A percentile compares a stretch with the other conserved stretches of the same genome.
Conservation (phyloP, 1,284 basidiomycete species). For the Sparassis latifolia region DNA sequence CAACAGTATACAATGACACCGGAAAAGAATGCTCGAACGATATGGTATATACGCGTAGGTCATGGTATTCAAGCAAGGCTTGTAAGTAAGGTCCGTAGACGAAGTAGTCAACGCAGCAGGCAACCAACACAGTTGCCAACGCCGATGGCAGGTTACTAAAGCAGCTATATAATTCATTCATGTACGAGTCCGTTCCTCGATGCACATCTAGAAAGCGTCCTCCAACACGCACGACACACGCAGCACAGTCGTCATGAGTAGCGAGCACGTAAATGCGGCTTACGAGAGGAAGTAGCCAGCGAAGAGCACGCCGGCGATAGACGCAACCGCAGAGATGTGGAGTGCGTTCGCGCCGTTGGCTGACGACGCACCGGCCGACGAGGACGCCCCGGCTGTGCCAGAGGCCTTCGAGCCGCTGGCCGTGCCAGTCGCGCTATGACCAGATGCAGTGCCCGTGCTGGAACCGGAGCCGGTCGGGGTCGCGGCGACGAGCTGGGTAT, state of each 20-base stretch:
- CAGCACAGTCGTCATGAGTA: neutral
- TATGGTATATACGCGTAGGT: too few species aligned
- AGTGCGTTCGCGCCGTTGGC: slow-evolving; percentile 29
- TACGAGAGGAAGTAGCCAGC: slow-evolving; percentile 40
- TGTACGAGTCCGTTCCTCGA: too few species aligned
- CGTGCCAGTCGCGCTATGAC: slow-evolving; percentile 8
- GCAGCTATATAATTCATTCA: too few species aligned
- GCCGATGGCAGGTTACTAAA: too few species aligned
- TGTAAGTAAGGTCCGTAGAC: too few species aligned
- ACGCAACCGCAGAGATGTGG: slow-evolving; percentile 32
- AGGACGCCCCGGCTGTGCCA: slow-evolving; percentile 15
- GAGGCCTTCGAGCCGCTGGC: slow-evolving; percentile 9
- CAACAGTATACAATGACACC: too few species aligned
- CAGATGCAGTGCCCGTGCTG: slow-evolving; percentile 12
- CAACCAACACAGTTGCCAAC: too few species aligned
- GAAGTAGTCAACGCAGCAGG: too few species aligned
- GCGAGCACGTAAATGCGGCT: slow-evolving; percentile 6
- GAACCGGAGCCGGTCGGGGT: slow-evolving; percentile 24
- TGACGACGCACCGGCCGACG: slow-evolving; percentile 19
- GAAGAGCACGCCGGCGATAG: slow-evolving; percentile 34
- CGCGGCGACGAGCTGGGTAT: slow-evolving; percentile 27
- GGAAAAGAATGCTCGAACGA: too few species aligned
- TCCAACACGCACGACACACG: neutral
- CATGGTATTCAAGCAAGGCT: too few species aligned
- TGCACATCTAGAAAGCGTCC: too few species aligned